Conservation (phyloP, 352 stramenopile genomes). For the Pilasporangium apinafurcum region DNA sequence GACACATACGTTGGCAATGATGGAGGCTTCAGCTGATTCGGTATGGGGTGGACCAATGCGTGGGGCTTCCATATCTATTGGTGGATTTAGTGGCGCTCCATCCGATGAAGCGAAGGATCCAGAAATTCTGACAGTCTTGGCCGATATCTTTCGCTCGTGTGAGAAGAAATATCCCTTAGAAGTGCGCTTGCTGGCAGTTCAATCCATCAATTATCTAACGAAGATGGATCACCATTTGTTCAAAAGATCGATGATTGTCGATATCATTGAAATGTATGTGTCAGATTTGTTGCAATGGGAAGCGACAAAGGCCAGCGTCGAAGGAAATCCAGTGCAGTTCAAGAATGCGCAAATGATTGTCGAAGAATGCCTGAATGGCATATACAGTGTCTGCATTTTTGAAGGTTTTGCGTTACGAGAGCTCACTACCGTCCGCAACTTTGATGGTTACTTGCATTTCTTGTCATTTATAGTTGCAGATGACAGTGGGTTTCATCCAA, state of each 20-base stretch:
- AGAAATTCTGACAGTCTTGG: slow-evolving; percentile 42
- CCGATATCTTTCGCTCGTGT: slow-evolving; percentile 39
- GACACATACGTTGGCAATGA: slow-evolving; percentile 81
- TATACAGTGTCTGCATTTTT: slow-evolving; percentile 56
- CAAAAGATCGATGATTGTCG: slow-evolving; percentile 29
- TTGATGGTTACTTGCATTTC: slow-evolving; percentile 55
- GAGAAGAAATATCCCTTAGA: slow-evolving; percentile 27
- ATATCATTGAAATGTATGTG: slow-evolving; percentile 55
- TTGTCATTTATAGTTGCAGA: slow-evolving; percentile 24
- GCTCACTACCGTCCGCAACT: slow-evolving; percentile 23
- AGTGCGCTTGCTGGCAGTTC: slow-evolving; percentile 53
- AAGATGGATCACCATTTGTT: slow-evolving; percentile 76
- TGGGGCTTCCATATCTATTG: slow-evolving; percentile 44
- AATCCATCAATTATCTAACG: slow-evolving; percentile 83
- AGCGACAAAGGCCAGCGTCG: background rate
- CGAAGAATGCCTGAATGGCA: slow-evolving; percentile 72
- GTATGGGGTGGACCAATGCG: slow-evolving; percentile 61
- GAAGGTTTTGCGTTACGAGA: slow-evolving; percentile 52
- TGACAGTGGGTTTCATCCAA: slow-evolving; percentile 42
- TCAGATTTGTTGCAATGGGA: slow-evolving; percentile 34
- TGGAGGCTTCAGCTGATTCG: slow-evolving; percentile 72
- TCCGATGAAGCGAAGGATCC: slow-evolving; percentile 48
- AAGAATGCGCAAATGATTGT: slow-evolving; percentile 60
- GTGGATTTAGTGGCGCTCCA: slow-evolving; percentile 32
- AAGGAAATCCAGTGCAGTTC: background rate